Conservation (phyloP, 768 basidiomycete species). For the Rubroboletus pulcherrimus region DNA sequence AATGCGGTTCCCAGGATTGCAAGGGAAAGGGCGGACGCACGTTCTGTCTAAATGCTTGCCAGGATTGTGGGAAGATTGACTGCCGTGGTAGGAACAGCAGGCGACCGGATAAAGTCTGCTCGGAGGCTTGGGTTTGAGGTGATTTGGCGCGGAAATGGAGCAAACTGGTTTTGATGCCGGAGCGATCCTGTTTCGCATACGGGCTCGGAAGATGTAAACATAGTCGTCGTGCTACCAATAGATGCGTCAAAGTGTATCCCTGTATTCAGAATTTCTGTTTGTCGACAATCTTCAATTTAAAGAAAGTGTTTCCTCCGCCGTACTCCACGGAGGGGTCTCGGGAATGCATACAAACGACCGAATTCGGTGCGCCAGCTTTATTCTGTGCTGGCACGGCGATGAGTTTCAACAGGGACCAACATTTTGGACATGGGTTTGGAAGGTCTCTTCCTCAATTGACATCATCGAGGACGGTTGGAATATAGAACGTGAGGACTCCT, state of each 20-base stretch:
- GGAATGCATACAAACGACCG: not conserved
- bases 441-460: constrained; percentile 21
- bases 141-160: not conserved
- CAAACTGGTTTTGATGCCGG: not conserved
- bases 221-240: constrained; percentile 3
- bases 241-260: constrained; percentile 2
- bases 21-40: constrained; percentile 78
- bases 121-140: constrained; percentile 46
- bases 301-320: not conserved
- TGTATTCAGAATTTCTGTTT: not conserved
- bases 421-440: not conserved
- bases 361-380: not conserved
- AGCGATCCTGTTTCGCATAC: not conserved
- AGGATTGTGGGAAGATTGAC: constrained; percentile 79
- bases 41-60: constrained; percentile 71
- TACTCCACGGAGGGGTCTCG: no score
- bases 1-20: constrained; percentile 77
- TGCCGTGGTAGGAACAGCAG: constrained; percentile 77
- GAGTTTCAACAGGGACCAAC: not conserved
- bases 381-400: not conserved
- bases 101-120: constrained; percentile 70
- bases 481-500: constrained; percentile 84
- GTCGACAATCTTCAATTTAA: not conserved
- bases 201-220: constrained; percentile 11
- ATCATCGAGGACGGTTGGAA: constrained; percentile 73